Conservation (phyloP, 495 filamentous ascomycete species). For the Astrothelium macrocarpum region DNA sequence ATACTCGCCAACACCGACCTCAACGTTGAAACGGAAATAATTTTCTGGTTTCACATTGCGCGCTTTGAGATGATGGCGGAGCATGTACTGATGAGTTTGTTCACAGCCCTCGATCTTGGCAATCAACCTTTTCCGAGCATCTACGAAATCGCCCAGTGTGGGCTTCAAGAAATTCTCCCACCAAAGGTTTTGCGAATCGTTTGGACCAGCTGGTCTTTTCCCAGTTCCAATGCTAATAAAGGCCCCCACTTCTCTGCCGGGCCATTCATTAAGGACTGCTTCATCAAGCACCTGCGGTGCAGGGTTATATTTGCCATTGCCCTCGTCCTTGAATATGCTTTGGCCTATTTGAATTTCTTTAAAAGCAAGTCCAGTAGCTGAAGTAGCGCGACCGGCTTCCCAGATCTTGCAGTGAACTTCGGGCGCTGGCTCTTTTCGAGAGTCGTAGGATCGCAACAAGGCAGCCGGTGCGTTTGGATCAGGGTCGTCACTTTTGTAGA, state of each 20-base stretch:
- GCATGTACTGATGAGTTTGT: slow-evolving; percentile 76
- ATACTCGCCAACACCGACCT: slow-evolving; percentile 94
- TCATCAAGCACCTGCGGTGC: slow-evolving; percentile 79
- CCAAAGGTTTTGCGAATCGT: slow-evolving; percentile 62
- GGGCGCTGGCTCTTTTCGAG: slow-evolving; percentile 76
- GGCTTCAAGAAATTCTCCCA: too few relatives aligned
- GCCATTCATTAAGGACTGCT: slow-evolving; percentile 87
- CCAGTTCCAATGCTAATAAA: slow-evolving; percentile 90
- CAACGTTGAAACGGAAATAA: slow-evolving; percentile 95
- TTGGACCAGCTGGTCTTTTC: slow-evolving; percentile 66
- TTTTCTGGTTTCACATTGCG: slow-evolving; percentile 77
- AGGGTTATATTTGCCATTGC: slow-evolving; percentile 84
- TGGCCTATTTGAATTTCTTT: slow-evolving; percentile 93
- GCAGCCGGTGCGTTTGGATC: slow-evolving; percentile 53
- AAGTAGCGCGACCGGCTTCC: slow-evolving; percentile 93
- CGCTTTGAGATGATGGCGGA: slow-evolving; percentile 61
- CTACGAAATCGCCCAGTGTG: slow-evolving; percentile 90
- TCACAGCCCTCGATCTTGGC: slow-evolving; percentile 93
- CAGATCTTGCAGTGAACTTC: slow-evolving; percentile 89
- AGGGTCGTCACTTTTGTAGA: slow-evolving; percentile 64
- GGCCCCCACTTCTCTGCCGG: slow-evolving; percentile 77
- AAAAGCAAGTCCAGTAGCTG: slow-evolving; percentile 82
- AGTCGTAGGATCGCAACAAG: slow-evolving; percentile 86
- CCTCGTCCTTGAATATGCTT: slow-evolving; percentile 88
- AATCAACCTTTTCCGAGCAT: slow-evolving; percentile 74